A percentile compares a stretch with the other conserved stretches of the same genome.
These are phyloP conservation scores for Senna tora DNA, from an alignment of 306 rosid species.

Conservation along the genomic window DNA sequence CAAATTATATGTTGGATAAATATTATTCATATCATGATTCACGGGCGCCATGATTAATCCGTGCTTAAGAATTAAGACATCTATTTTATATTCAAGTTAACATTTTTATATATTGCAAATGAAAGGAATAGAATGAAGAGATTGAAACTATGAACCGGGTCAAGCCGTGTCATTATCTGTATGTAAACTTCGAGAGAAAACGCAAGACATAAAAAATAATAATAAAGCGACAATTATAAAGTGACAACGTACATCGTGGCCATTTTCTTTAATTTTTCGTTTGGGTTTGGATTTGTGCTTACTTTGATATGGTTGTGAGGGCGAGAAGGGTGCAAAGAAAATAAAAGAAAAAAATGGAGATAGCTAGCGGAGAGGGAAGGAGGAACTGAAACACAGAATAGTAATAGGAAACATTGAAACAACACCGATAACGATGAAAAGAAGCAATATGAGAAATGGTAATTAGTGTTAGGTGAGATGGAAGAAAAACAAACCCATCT, in stretches of 20 bases:
- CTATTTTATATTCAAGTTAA: too few relatives aligned
- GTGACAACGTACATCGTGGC: background rate
- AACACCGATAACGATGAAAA: constrained; percentile 38
- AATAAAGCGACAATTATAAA: too few relatives aligned
- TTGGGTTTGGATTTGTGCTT: background rate
- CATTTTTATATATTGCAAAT: too few relatives aligned
- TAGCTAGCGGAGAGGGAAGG: constrained; percentile 17
- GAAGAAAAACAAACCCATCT: constrained; percentile 45
- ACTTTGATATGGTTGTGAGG: constrained; percentile 16
- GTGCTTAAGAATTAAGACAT: background rate
- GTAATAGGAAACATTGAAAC: constrained; percentile 8
- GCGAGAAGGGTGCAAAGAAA: constrained; percentile 25
- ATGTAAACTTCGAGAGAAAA: too few relatives aligned
- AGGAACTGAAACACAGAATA: constrained; percentile 28
- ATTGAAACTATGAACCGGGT: too few relatives aligned
- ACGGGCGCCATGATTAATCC: background rate
- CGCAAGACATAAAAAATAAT: background rate
- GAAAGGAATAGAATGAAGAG: too few relatives aligned
- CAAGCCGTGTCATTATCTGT: too few relatives aligned
- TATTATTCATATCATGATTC: too few relatives aligned
- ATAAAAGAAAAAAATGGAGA: constrained; percentile 29
- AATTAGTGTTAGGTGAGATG: constrained; percentile 55
- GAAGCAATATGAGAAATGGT: constrained; percentile 51
- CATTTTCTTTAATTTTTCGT: too few relatives aligned
- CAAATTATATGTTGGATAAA: too few relatives aligned